phyloP scores from a whole-genome alignment of 2,329 filamentous ascomycete genomes.

The Colletotrichum karsti region DNA sequence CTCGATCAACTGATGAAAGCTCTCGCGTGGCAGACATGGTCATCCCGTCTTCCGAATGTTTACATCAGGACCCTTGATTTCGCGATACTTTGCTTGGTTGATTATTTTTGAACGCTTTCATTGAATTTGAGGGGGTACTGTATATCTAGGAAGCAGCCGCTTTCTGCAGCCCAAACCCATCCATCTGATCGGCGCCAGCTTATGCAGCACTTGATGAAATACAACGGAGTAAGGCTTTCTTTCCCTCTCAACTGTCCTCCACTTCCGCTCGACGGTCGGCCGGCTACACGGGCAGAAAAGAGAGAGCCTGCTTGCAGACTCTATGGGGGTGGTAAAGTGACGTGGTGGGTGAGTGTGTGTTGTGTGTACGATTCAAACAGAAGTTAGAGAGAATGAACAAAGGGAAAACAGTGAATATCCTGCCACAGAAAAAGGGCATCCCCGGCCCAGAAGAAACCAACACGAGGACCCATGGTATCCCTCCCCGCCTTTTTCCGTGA shows the following conservation, averaged over 20 bases:
- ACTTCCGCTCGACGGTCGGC: background rate
- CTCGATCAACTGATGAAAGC: background rate
- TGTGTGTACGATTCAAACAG: constrained; percentile 30
- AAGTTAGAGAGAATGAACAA: constrained; percentile 27
- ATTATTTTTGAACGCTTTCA: constrained; percentile 11
- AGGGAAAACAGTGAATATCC: constrained; percentile 30
- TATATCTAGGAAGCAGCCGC: constrained; percentile 24
- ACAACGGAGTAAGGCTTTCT: constrained; percentile 16
- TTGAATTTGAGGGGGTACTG: constrained; percentile 22
- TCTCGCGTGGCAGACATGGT: constrained; percentile 22
- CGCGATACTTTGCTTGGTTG: too few relatives aligned
- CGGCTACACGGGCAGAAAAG: constrained; percentile 21
- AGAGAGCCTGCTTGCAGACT: constrained; percentile 28
- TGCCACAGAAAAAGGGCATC: constrained; percentile 21
- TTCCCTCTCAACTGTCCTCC: constrained; percentile 4
- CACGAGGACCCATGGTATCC: constrained; percentile 25
- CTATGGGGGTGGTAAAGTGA: background rate
- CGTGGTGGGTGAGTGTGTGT: constrained; percentile 20
- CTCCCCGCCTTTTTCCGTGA: constrained; percentile 25
- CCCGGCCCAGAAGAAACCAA: constrained; percentile 15
- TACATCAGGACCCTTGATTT: too few relatives aligned
- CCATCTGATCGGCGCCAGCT: constrained; percentile 18
- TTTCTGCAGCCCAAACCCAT: constrained; percentile 12
- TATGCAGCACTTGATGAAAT: constrained; percentile 22
- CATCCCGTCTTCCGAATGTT: background rate